Evolutionary conservation across 495 filamentous ascomycete genomes (phyloP), one percentile per base, ranked within the genome.

Genomic region (Amniculicola lignicola): DNA sequence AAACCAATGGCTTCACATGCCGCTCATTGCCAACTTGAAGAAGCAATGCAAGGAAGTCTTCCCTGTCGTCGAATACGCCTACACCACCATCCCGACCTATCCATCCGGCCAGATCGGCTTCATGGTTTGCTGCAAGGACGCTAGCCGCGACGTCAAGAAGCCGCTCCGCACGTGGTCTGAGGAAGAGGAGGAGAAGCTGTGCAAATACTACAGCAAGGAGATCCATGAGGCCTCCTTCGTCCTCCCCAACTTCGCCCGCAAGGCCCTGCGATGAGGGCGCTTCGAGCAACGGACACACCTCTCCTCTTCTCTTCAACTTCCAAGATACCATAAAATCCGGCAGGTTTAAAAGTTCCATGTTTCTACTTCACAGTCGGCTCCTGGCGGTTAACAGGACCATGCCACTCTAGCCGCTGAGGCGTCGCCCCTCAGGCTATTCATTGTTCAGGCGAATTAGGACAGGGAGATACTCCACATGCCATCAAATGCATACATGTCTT

Each of bases 41-140:
- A 94, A 96, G 80, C 77, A 90, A 66, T 97, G 94, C 85, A 82
- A 84, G 61, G 89, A 96, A 75, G 88, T 99, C 73, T 99, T 99
- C 84, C 91, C 94, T 43, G 85, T 86, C 52, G 94, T 85, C 70
- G 94, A 97, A 75, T 99, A 97, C 79, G 94, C 88, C 60, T 99
- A 95, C 83, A 97, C 94, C 63, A 96, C 92, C 67, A 99, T 97
- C 76, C 94, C 94, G 51, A 99, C 94, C 67, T 99, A 99, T 79
- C 94, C 94, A 52, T 93, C 88, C 52, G 94, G 94, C 71, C 92
- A 96, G 79, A 99, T 99, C 69, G 94, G 94, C 71, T 99, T 97
- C 84, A 95, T 97, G 90, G 89, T 99, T 61, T 97, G 93, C 84
- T 87, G 79, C 83, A 97, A 97, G 82, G 93, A 97, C 68, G 77